phyloP scores from a whole-genome alignment of 2,329 filamentous ascomycete genomes.

The Calonectria crousiana region DNA sequence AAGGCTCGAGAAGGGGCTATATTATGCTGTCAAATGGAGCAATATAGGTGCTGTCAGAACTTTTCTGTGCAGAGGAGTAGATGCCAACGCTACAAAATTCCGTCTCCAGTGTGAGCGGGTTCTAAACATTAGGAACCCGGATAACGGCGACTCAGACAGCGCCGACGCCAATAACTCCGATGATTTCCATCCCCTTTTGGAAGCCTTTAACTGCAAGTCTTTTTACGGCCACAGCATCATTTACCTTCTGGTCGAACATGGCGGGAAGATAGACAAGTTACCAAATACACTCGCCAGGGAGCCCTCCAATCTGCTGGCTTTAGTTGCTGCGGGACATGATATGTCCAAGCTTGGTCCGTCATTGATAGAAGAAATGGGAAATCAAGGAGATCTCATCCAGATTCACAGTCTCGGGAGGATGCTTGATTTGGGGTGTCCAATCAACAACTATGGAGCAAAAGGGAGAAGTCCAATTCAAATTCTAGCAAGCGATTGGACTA shows the following conservation, averaged over 20 bases:
- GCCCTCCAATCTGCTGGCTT: neutral
- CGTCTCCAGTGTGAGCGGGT: neutral
- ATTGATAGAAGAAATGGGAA: neutral
- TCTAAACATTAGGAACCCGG: neutral
- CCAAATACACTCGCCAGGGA: neutral
- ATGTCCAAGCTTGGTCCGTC: neutral
- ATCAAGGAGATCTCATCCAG: neutral
- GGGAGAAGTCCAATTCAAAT: neutral
- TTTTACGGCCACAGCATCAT: accelerated
- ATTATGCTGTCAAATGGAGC: neutral
- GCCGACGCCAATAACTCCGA: neutral
- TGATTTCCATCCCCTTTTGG: neutral
- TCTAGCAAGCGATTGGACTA: neutral
- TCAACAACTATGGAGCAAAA: neutral
- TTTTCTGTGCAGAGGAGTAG: neutral
- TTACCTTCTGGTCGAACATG: neutral
- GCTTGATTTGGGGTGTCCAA: neutral
- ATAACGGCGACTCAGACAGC: neutral
- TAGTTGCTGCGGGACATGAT: neutral
- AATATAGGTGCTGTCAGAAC: neutral
- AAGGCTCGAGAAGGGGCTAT: neutral
- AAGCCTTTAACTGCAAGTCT: accelerated
- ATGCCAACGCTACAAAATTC: neutral
- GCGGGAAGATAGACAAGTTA: neutral
- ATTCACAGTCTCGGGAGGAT: neutral